Percentiles rank a stretch among this genome's conserved stretches.
phyloP scores from a whole-genome alignment of 352 stramenopile species.

The Phytophthora fragariaefolia region DNA sequence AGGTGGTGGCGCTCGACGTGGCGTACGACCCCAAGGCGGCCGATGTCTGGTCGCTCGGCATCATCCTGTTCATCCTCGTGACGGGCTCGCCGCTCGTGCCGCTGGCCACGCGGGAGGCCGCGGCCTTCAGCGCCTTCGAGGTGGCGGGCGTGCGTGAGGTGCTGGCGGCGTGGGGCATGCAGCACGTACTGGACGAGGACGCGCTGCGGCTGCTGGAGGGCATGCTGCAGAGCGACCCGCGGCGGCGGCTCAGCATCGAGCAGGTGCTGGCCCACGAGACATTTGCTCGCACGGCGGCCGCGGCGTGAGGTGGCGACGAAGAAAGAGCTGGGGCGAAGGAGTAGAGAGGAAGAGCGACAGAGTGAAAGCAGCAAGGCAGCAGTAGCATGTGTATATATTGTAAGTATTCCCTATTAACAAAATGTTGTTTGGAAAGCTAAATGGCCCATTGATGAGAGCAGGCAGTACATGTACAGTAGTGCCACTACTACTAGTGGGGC shows the following conservation, averaged over 20 bases:
- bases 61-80: conserved; percentile 59
- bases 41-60: conserved; percentile 65
- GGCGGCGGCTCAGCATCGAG: conserved; percentile 18
- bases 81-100: conserved; percentile 48
- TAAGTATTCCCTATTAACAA: too few relatives aligned
- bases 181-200: conserved; percentile 6
- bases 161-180: conserved; percentile 40
- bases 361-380: too few relatives aligned
- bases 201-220: conserved; percentile 32
- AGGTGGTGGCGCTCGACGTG: conserved; percentile 35
- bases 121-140: conserved; percentile 35
- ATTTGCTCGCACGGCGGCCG: conserved; percentile 4
- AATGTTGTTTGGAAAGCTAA: too few relatives aligned
- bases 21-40: conserved; percentile 47
- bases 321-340: too few relatives aligned
- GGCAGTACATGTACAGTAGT: too few relatives aligned
- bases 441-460: too few relatives aligned
- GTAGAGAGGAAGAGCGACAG: too few relatives aligned
- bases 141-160: conserved; percentile 38
- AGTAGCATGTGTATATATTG: too few relatives aligned
- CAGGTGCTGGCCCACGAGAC: conserved; percentile 27
- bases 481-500: too few relatives aligned
- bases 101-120: conserved; percentile 22
- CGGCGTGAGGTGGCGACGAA: too few relatives aligned
- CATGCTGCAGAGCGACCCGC: conserved; percentile 42